Percentiles rank a stretch among this genome's conserved stretches.
Conservation (phyloP, 176 grass and related monocot genomes). For the Saccharum spontaneum region DNA sequence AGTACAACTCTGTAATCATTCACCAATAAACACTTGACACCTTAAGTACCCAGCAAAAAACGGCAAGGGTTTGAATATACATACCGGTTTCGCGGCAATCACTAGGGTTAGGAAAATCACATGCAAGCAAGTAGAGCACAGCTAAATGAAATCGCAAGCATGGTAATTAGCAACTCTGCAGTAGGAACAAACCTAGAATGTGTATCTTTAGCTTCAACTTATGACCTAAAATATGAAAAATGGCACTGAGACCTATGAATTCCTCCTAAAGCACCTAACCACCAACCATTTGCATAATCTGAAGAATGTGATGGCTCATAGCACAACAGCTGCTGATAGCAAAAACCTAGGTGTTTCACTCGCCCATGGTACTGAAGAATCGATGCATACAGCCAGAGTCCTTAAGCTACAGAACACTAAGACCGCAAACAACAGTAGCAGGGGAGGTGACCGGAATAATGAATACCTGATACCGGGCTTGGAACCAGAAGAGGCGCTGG, state of each 20-base stretch:
- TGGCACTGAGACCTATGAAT: neutral
- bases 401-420: neutral
- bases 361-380: too few species aligned
- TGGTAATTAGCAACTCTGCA: neutral
- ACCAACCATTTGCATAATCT: constrained; percentile 3
- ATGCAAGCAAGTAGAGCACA: neutral
- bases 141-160: neutral
- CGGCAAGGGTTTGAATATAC: neutral
- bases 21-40: neutral
- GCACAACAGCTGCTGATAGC: neutral
- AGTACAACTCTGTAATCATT: neutral
- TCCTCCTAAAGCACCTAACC: neutral
- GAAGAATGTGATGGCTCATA: neutral
- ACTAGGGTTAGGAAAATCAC: neutral
- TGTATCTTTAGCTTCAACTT: neutral
- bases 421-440: neutral
- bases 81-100: constrained; percentile 15
- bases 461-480: constrained; percentile 41
- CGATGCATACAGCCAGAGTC: neutral
- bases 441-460: neutral
- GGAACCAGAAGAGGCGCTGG: constrained; percentile 50
- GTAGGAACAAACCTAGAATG: neutral
- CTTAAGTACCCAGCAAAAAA: neutral
- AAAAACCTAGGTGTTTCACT: neutral
- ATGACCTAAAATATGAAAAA: neutral